Percentiles rank a stretch among this genome's conserved stretches.
These are phyloP conservation scores for Hordeum pubiflorum DNA, from an alignment of 202 grass and related monocot species.

Conservation along the genomic window DNA sequence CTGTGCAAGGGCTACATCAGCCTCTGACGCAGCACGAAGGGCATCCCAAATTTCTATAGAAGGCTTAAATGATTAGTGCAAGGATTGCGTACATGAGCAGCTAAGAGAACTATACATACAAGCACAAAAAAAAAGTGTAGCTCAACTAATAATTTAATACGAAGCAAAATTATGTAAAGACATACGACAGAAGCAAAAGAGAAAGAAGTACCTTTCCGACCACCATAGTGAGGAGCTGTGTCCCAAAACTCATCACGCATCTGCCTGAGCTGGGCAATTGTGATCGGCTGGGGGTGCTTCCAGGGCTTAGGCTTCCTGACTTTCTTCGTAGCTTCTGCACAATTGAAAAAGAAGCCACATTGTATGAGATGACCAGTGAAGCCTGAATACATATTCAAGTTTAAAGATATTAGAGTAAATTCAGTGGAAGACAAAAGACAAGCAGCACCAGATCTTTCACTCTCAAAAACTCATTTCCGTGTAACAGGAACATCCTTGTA, in stretches of 20 bases:
- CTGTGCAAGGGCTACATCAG: slow-evolving; percentile 74
- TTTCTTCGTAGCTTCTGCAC: slow-evolving; percentile 68
- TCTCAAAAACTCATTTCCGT: not conserved
- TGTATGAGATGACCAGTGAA: slow-evolving; percentile 11
- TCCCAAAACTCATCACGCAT: slow-evolving; percentile 99
- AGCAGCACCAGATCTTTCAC: not conserved
- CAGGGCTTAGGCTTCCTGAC: slow-evolving; percentile 83
- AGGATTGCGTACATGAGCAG: not conserved
- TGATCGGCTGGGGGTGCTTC: slow-evolving; percentile 78
- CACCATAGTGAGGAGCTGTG: slow-evolving; percentile 96
- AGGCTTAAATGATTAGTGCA: slow-evolving; percentile 10
- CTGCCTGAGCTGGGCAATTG: slow-evolving; percentile 49
- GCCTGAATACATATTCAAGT: not conserved
- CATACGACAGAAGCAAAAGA: not conserved
- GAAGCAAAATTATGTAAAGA: not conserved
- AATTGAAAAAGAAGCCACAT: slow-evolving; percentile 8
- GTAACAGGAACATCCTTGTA: not conserved
- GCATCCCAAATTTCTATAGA: slow-evolving; percentile 96
- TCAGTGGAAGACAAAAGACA: not conserved
- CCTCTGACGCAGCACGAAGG: slow-evolving; percentile 72
- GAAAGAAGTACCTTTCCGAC: slow-evolving; percentile 60
- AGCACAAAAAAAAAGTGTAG: not conserved
- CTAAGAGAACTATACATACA: not conserved
- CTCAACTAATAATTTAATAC: not conserved
- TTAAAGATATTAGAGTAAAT: not conserved